Evolutionary conservation across 2,329 filamentous ascomycete genomes (phyloP).

Genomic region (Fusarium multiceps): DNA sequence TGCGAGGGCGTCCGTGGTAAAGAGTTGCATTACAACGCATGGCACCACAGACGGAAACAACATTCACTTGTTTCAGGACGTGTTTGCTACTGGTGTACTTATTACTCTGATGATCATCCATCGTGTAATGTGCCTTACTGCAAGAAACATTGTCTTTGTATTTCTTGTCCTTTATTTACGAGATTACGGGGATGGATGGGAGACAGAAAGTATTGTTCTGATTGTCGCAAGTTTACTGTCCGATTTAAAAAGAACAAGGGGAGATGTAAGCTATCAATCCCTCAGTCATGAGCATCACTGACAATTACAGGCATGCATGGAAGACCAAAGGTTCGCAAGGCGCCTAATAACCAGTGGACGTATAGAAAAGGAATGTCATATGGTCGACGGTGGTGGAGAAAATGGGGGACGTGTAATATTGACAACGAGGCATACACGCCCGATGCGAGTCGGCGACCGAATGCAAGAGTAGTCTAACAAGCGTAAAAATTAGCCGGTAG

Average conservation of each 20-base stretch:
- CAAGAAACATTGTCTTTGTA: constrained; percentile 15
- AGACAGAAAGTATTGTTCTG: not conserved
- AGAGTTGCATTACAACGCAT: rapidly evolving
- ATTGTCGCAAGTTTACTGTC: not conserved
- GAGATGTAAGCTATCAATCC: not conserved
- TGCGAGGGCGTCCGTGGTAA: not conserved
- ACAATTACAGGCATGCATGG: constrained; percentile 10
- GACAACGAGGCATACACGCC: constrained; percentile 2
- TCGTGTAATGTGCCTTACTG: not conserved
- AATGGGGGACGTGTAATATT: constrained; percentile 7
- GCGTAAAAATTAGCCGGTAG: not conserved
- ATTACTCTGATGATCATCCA: not conserved
- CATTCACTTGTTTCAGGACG: not conserved
- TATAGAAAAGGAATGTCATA: not conserved
- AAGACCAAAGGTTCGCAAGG: not conserved
- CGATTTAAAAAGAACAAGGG: constrained; percentile 1
- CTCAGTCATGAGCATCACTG: too few relatives aligned
- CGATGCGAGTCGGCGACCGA: not conserved
- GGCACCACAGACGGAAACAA: not conserved
- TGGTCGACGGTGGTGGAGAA: constrained; percentile 14
- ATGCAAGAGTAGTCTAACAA: constrained; percentile 4
- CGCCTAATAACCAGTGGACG: constrained; percentile 16
- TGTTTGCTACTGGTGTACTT: not conserved
- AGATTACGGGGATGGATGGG: constrained; percentile 22
- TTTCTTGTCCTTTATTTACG: constrained; percentile 15